Percentiles rank a stretch among this genome's conserved stretches.
phyloP scores from a whole-genome alignment of 495 filamentous ascomycete genomes.

The Aspergillus heteromorphus region DNA sequence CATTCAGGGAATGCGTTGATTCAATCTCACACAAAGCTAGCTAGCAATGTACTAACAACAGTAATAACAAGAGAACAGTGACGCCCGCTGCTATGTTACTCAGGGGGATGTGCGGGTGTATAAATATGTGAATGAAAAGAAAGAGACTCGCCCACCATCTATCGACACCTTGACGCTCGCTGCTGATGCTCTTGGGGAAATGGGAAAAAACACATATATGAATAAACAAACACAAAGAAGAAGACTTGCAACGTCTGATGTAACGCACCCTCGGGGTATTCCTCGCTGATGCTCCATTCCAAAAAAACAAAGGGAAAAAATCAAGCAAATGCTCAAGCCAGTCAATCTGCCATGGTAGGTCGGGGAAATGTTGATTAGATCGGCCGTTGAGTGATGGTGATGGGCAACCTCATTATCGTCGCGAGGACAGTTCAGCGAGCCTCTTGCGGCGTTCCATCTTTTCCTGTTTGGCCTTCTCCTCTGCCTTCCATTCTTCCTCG shows the following conservation, averaged over 20 bases:
- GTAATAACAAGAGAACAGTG: constrained; percentile 13
- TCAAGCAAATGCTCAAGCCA: neutral
- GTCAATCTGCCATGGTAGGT: neutral
- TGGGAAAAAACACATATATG: constrained; percentile 13
- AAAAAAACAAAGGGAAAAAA: constrained; percentile 6
- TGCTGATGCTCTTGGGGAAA: constrained; percentile 29
- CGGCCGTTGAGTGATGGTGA: too few species aligned
- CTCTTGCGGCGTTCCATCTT: constrained; percentile 54
- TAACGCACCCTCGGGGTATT: constrained; percentile 25
- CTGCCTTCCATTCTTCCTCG: constrained; percentile 48
- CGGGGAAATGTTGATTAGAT: too few species aligned
- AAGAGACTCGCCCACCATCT: constrained; percentile 23
- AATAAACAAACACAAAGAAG: too few species aligned
- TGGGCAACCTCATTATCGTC: neutral
- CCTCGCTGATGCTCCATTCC: constrained; percentile 22
- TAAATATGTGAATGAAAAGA: constrained; percentile 11
- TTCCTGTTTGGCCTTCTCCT: constrained; percentile 49
- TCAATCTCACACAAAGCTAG: neutral
- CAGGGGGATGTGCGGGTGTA: constrained; percentile 12
- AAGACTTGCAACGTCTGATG: constrained; percentile 13
- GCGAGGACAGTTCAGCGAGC: constrained; percentile 40
- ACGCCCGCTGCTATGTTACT: constrained; percentile 27
- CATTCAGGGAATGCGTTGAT: neutral
- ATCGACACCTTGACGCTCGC: constrained; percentile 32
- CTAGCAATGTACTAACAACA: too few species aligned